These are phyloP conservation scores for Chiua sp. DNA, from an alignment of 1,284 basidiomycete species.

Conservation along the genomic window DNA sequence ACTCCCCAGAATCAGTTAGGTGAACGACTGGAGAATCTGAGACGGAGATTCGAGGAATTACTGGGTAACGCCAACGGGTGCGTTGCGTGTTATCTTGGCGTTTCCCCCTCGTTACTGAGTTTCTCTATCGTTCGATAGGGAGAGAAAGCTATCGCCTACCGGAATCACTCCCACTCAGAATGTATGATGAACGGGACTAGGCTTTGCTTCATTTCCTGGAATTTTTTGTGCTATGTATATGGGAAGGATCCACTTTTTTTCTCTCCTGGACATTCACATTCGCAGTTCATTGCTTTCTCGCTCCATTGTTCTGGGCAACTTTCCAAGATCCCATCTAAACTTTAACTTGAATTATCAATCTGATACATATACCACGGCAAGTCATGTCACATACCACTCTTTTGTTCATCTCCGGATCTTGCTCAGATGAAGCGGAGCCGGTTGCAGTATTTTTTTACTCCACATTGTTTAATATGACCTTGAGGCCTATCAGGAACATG, in stretches of 20 bases:
- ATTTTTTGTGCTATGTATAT: background rate
- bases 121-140: conserved; percentile 12
- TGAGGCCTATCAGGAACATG: no score
- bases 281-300: no score
- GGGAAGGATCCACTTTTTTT: background rate
- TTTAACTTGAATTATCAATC: background rate
- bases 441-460: background rate
- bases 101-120: background rate
- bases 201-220: background rate
- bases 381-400: background rate
- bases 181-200: background rate
- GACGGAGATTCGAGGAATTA: conserved; percentile 44
- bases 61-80: conserved; percentile 41
- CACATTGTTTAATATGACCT: background rate
- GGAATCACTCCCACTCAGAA: conserved; percentile 9
- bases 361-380: background rate
- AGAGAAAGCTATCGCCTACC: conserved; percentile 25
- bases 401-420: background rate
- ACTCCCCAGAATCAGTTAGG: conserved; percentile 13
- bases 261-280: background rate
- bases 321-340: no score
- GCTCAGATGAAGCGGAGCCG: background rate
- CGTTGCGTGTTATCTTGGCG: background rate
- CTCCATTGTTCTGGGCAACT: background rate
- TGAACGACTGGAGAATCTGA: conserved; percentile 25